Percentiles rank a stretch among this genome's conserved stretches.
Conservation (phyloP, 1,284 basidiomycete genomes). For the Fomitopsis betulina region DNA sequence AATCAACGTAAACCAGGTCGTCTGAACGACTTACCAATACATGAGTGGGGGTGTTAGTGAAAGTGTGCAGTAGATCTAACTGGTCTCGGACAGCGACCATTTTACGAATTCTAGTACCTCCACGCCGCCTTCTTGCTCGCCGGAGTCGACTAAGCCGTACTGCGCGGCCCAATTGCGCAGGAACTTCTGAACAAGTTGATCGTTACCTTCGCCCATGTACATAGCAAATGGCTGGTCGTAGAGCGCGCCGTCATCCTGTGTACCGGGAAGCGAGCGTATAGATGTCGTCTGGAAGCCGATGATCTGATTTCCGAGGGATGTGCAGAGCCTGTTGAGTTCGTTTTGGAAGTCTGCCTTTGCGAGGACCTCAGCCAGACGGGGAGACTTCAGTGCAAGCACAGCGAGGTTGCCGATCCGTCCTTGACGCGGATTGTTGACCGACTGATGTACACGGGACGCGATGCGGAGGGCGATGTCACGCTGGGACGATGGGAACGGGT, state of each 20-base stretch:
- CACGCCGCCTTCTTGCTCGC: constrained; percentile 29
- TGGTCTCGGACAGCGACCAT: constrained; percentile 55
- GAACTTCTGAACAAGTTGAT: constrained; percentile 56
- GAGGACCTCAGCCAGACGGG: constrained; percentile 38
- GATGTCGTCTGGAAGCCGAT: constrained; percentile 79
- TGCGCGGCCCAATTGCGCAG: constrained; percentile 63
- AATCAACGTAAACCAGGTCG: not conserved
- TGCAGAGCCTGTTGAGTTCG: constrained; percentile 64
- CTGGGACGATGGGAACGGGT: constrained; percentile 41
- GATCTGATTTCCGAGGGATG: constrained; percentile 80
- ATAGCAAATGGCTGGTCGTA: constrained; percentile 85
- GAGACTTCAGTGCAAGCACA: constrained; percentile 53
- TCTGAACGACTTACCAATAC: not conserved
- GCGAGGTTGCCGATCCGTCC: constrained; percentile 75
- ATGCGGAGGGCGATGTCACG: constrained; percentile 52
- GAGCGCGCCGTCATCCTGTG: constrained; percentile 57
- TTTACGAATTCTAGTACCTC: constrained; percentile 58
- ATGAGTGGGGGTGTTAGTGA: not conserved
- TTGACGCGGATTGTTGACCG: constrained; percentile 34
- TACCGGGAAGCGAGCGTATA: constrained; percentile 36
- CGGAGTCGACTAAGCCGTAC: constrained; percentile 42
- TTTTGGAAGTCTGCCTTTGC: constrained; percentile 37
- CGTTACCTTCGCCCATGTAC: constrained; percentile 46
- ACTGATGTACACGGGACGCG: constrained; percentile 79
- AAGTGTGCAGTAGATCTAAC: not conserved